These are phyloP conservation scores for Mycena vitilis DNA, from an alignment of 768 basidiomycete genomes.

Conservation along the genomic window DNA sequence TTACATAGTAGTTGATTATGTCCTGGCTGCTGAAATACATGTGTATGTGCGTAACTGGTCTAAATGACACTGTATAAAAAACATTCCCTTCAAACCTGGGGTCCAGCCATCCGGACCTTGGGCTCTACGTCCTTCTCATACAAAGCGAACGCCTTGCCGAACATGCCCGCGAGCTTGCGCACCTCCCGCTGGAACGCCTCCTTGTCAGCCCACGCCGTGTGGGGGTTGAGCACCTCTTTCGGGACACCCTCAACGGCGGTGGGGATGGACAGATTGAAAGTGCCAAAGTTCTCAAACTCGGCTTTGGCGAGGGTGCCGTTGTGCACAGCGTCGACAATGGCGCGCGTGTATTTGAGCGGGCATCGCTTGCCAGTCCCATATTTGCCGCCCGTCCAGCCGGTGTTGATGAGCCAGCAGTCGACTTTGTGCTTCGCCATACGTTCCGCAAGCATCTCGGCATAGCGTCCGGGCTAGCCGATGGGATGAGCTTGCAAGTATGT, in stretches of 20 bases:
- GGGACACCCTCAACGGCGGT: conserved; percentile 88
- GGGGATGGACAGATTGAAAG: conserved; percentile 89
- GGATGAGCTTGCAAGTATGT: neutral
- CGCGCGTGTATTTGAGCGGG: conserved; percentile 94
- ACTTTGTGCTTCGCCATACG: conserved; percentile 92
- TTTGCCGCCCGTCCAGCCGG: conserved; percentile 95
- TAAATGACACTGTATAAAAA: conserved; percentile 21
- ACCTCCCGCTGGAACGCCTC: conserved; percentile 92
- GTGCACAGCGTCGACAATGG: conserved; percentile 97
- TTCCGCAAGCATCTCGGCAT: conserved; percentile 96
- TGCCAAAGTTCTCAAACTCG: conserved; percentile 85
- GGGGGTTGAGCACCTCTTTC: conserved; percentile 89
- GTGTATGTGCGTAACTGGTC: conserved; percentile 6
- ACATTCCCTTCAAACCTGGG: conserved; percentile 51
- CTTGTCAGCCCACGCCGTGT: conserved; percentile 87
- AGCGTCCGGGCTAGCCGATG: conserved; percentile 79
- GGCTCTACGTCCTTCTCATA: conserved; percentile 89
- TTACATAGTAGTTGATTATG: conserved; percentile 19
- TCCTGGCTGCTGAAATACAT: conserved; percentile 18
- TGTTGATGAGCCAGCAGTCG: conserved; percentile 99
- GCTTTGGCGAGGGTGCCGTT: conserved; percentile 89
- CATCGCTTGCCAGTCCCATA: conserved; percentile 94
- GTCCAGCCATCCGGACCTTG: conserved; percentile 87
- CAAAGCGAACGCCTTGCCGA: conserved; percentile 91
- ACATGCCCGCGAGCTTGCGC: conserved; percentile 91